Evolutionary conservation across 1,284 basidiomycete genomes (phyloP), one percentile per base, ranked within the genome.

Genomic region (Ganoderma multipileum): DNA sequence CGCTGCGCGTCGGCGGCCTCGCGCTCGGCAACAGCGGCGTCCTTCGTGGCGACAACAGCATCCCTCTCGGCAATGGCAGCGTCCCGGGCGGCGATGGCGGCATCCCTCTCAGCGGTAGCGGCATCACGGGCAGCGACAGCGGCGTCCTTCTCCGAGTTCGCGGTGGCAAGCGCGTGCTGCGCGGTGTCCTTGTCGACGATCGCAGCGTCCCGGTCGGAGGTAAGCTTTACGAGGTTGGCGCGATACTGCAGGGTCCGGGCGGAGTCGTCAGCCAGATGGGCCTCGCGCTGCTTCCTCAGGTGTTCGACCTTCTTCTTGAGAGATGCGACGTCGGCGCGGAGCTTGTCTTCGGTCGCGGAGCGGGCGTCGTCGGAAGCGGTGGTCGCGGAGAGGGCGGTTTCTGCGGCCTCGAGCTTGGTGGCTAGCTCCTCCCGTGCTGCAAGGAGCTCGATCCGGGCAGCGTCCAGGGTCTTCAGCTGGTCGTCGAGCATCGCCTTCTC

Each of bases 251-350:
- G 30, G 33, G 55, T 57, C 18, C 55, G 55, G 9, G 55, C 55
- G 33, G 55, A 57, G 55, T 57, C 55, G 33, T 57, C 55, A 2
- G 55, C 55, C 5, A 57, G 55, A n/a, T 57, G 55, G 9, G 28
- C 55, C 55, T 57, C 55, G 55, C 55, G 55, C 20, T 57, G 55
- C 55, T 57, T 38, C 55, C 33, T 36, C 20, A 57, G 55, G n/a
- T 38, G 55, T 18, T 57, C 55, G 55, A 57, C 55, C 55, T 57
- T 38, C 55, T 57, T 33, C 55, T 57, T 57, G 55, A 57, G 55
- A 9, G 20, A 8, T 2, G 55, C 55, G 11, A 57, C 55, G 20
- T 57, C 33, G 55, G 55, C 33, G 30, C 55, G 55, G 6, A 57
- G 55, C 55, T 33, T 38, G 33, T 33, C 33, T n/a, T 57, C 55